phyloP scores from a whole-genome alignment of 768 basidiomycete species.

The Lactifluus echinatus region DNA sequence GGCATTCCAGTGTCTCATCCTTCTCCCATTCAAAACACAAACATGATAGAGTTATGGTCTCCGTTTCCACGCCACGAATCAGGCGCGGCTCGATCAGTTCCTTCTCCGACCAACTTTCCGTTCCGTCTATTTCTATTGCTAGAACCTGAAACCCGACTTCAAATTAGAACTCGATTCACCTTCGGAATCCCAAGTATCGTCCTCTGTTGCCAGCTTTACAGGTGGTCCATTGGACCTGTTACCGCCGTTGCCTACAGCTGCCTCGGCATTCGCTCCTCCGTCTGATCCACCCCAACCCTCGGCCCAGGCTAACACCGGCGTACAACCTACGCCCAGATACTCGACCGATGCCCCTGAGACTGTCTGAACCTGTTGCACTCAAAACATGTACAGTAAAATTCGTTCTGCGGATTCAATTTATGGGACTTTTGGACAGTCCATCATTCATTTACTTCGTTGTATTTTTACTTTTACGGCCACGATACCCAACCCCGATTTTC shows the following conservation, averaged over 20 bases:
- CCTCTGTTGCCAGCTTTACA: neutral
- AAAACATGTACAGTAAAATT: too few relatives aligned
- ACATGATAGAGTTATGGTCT: neutral
- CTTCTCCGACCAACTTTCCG: slow-evolving; percentile 8
- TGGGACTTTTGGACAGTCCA: too few relatives aligned
- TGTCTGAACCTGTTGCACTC: too few relatives aligned
- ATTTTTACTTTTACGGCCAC: too few relatives aligned
- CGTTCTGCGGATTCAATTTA: too few relatives aligned
- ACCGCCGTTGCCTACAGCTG: neutral
- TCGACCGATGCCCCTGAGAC: too few relatives aligned
- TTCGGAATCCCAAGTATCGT: neutral
- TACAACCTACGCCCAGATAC: too few relatives aligned
- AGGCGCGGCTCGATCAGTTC: neutral
- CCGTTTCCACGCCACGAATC: neutral
- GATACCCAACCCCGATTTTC: too few relatives aligned
- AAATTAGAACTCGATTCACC: neutral
- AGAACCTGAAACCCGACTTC: neutral
- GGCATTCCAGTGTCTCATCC: neutral
- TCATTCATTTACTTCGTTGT: too few relatives aligned
- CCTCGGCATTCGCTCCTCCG: neutral
- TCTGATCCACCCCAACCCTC: too few relatives aligned
- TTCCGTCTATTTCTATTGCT: slow-evolving; percentile 4
- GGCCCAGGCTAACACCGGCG: too few relatives aligned
- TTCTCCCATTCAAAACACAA: neutral
- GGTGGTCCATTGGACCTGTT: neutral